Evolutionary conservation across 2,329 filamentous ascomycete genomes (phyloP).

Genomic region (Fusarium domesticum): DNA sequence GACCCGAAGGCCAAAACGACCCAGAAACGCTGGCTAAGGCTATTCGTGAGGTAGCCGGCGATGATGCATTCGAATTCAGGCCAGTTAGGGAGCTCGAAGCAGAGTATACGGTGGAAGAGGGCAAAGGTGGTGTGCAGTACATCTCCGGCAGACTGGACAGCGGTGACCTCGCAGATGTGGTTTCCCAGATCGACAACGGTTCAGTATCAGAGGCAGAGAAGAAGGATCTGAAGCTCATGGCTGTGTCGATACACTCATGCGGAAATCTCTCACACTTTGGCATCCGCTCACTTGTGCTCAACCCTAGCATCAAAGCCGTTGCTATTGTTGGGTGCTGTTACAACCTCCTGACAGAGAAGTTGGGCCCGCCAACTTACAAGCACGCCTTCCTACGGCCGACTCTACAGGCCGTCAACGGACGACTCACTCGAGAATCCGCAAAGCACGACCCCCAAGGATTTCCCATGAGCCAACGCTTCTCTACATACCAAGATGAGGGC

Average conservation of each 20-base stretch:
- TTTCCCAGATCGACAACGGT: slow-evolving; percentile 53
- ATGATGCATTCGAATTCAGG: slow-evolving; percentile 43
- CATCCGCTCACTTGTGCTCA: slow-evolving; percentile 79
- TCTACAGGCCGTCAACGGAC: slow-evolving; percentile 63
- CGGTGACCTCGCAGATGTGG: slow-evolving; percentile 66
- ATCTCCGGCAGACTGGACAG: slow-evolving; percentile 71
- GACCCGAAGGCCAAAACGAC: slow-evolving; percentile 39
- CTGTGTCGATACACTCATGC: slow-evolving; percentile 94
- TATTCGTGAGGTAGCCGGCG: slow-evolving; percentile 35
- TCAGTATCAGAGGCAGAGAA: slow-evolving; percentile 20
- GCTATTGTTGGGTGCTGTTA: slow-evolving; percentile 98
- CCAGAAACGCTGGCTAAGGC: slow-evolving; percentile 34
- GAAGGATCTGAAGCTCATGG: slow-evolving; percentile 62
- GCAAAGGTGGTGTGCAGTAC: slow-evolving; percentile 71
- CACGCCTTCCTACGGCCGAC: slow-evolving; percentile 71
- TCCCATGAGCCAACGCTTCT: slow-evolving; percentile 77
- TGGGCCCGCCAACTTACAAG: slow-evolving; percentile 85
- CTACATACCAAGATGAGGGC: slow-evolving; percentile 56
- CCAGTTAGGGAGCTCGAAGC: slow-evolving; percentile 47
- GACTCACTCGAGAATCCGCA: slow-evolving; percentile 64
- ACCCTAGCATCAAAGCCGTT: slow-evolving; percentile 80
- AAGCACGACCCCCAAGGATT: slow-evolving; percentile 88
- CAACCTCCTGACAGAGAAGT: slow-evolving; percentile 87
- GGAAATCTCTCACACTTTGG: slow-evolving; percentile 96
- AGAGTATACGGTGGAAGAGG: slow-evolving; percentile 55